These are phyloP conservation scores for Pecoramyces ruminantium DNA, from an alignment of 192 early-diverging fungal genomes.

Conservation along the genomic window DNA sequence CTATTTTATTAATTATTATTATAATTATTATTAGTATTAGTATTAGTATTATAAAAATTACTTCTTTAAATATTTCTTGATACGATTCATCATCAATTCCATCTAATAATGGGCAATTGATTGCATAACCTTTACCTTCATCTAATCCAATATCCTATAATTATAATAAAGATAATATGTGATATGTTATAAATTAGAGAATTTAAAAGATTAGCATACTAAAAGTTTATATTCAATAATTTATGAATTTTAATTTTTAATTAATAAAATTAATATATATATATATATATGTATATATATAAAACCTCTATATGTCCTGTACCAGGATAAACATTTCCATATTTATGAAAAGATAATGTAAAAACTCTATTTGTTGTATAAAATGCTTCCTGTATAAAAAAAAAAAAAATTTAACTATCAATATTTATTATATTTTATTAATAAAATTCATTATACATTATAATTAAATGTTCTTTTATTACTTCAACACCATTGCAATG, in stretches of 20 bases:
- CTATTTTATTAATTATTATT: too few species aligned
- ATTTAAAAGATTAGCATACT: too few species aligned
- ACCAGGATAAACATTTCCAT: background rate
- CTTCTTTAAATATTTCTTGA: constrained; percentile 71
- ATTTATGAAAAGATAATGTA: background rate
- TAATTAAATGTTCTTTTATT: background rate
- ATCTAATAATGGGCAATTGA: background rate
- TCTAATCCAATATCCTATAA: background rate
- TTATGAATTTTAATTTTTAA: too few species aligned
- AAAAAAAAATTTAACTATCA: too few species aligned
- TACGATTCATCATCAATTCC: constrained; percentile 70
- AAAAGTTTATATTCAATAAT: too few species aligned
- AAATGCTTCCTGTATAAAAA: background rate
- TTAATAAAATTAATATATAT: too few species aligned
- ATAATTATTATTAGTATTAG: too few species aligned
- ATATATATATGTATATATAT: too few species aligned
- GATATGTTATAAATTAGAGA: too few species aligned
- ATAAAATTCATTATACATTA: too few species aligned
- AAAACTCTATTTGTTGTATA: background rate
- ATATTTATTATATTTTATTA: too few species aligned
- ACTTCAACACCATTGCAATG: constrained; percentile 1
- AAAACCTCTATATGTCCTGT: background rate
- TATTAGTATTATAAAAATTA: constrained; percentile 36
- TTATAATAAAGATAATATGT: too few species aligned
- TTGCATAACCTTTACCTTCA: background rate